Evolutionary conservation across 805 yeast genomes (phyloP).

Genomic region (Wickerhamomyces mucosus): DNA sequence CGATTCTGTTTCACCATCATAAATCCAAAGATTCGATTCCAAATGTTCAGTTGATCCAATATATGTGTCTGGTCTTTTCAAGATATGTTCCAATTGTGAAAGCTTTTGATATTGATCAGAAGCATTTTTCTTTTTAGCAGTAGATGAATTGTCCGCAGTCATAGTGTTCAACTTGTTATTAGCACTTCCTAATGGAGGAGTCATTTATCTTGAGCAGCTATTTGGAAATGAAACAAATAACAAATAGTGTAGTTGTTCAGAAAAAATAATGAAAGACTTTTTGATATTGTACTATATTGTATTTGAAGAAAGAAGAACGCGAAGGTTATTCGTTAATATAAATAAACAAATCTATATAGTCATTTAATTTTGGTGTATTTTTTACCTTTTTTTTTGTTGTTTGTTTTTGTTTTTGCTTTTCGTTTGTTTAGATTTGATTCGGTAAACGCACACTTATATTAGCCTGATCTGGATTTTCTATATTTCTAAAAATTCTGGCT

Average conservation of each 20-base stretch:
- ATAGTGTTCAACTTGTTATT: no score
- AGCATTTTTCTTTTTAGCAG: constrained; percentile 33
- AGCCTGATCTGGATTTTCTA: not conserved
- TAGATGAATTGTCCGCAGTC: not conserved
- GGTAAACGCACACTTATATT: not conserved
- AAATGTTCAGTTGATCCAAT: constrained; percentile 88
- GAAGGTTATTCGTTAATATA: no score
- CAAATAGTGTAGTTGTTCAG: no score
- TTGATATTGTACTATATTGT: no score
- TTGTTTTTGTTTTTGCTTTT: not conserved
- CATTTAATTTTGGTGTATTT: no score
- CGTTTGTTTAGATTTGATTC: not conserved
- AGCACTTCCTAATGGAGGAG: no score
- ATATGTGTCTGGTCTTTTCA: constrained; percentile 96
- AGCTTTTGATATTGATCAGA: constrained; percentile 84
- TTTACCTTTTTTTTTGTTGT: no score
- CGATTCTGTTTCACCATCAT: constrained; percentile 50
- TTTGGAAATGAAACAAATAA: no score
- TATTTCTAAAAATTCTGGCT: not conserved
- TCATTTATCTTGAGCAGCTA: no score
- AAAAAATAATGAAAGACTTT: no score
- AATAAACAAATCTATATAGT: no score
- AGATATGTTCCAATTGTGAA: constrained; percentile 90
- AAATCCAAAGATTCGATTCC: constrained; percentile 78
- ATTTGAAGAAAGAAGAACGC: no score